These are phyloP conservation scores for Ogataea angusta DNA, from an alignment of 805 yeast genomes.

Conservation along the genomic window DNA sequence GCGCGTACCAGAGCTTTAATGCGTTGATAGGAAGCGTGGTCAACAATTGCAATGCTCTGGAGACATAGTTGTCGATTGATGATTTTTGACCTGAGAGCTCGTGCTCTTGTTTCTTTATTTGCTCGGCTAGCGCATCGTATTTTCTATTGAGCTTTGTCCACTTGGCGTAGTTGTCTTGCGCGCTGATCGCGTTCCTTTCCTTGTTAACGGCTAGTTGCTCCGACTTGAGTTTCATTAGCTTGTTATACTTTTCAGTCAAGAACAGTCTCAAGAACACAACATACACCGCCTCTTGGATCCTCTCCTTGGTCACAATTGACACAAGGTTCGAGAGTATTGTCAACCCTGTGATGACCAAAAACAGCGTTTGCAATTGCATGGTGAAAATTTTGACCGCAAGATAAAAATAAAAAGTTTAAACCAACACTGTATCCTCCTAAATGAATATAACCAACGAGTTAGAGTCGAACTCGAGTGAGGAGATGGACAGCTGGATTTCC, in stretches of 20 bases:
- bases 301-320: conserved; percentile 35
- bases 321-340: conserved; percentile 38
- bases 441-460: conserved; percentile 25
- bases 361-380: conserved; percentile 29
- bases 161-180: conserved; percentile 91
- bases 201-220: conserved; percentile 47
- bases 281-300: conserved; percentile 16
- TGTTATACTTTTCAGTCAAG: conserved; percentile 22
- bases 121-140: conserved; percentile 52
- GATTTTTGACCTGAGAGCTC: conserved; percentile 37
- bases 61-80: conserved; percentile 33
- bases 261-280: conserved; percentile 22
- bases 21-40: conserved; percentile 48
- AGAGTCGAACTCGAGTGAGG: conserved; percentile 39
- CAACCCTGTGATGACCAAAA: conserved; percentile 34
- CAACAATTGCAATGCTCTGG: conserved; percentile 33
- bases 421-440: background rate
- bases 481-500: conserved; percentile 76
- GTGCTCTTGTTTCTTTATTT: conserved; percentile 44
- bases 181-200: conserved; percentile 61
- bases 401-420: conserved; percentile 1
- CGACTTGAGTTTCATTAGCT: conserved; percentile 33
- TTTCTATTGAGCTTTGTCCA: conserved; percentile 91
- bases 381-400: conserved; percentile 12
- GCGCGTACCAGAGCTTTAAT: conserved; percentile 51